phyloP scores from a whole-genome alignment of 2,329 filamentous ascomycete species.

The Ascocoryne sarcoides region DNA sequence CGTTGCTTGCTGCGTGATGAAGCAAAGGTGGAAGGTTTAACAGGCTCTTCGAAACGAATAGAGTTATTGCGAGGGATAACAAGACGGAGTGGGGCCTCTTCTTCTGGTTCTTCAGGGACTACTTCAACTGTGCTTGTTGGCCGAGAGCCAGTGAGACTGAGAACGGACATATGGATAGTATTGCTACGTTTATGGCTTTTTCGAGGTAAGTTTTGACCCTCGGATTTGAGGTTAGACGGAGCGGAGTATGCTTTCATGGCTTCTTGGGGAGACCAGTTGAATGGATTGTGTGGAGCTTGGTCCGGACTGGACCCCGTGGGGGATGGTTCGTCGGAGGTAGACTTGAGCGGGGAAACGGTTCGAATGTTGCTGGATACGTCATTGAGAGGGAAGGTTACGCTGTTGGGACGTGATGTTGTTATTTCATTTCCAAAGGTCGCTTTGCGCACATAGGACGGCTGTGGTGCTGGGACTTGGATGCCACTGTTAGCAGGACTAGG shows the following conservation, averaged over 20 bases:
- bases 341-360: too few relatives aligned
- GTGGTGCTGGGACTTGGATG: conserved; percentile 7
- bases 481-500: conserved; percentile 10
- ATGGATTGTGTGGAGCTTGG: conserved; percentile 16
- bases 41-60: conserved; percentile 7
- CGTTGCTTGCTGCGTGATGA: conserved; percentile 4
- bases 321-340: conserved; percentile 1
- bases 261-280: conserved; percentile 23
- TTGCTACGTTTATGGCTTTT: conserved; percentile 23
- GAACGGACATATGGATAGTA: conserved; percentile 20
- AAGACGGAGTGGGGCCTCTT: conserved; percentile 9
- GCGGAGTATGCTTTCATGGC: conserved; percentile 10
- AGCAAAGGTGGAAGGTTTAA: too few relatives aligned
- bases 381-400: conserved; percentile 13
- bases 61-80: conserved; percentile 6
- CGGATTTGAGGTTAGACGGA: conserved; percentile 8
- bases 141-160: conserved; percentile 7
- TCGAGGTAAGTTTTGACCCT: conserved; percentile 3
- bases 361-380: conserved; percentile 19
- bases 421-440: conserved; percentile 20
- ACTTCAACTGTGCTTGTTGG: conserved; percentile 17
- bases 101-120: conserved; percentile 21
- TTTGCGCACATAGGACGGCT: conserved; percentile 20
- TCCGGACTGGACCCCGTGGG: neutral
- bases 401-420: conserved; percentile 7